Conservation (phyloP, 2,329 filamentous ascomycete genomes). For the Fusarium floridanum region DNA sequence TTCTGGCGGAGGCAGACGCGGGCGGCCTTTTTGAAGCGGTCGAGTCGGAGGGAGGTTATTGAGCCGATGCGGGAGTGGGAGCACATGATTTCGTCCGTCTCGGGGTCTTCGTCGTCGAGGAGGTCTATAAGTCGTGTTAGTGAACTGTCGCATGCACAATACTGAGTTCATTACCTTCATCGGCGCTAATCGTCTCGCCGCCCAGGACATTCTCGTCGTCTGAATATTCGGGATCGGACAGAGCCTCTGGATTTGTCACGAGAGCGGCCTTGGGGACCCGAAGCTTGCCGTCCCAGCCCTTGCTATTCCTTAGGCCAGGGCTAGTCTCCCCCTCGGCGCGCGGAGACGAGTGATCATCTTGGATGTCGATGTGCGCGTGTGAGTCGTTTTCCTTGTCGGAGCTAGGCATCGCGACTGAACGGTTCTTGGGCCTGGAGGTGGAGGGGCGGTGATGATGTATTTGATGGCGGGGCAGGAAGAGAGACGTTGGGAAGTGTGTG, state of each 20-base stretch:
- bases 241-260: conserved; percentile 82
- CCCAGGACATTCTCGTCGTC: conserved; percentile 76
- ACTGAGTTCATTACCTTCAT: conserved; percentile 73
- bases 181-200: conserved; percentile 81
- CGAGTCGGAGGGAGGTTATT: conserved; percentile 81
- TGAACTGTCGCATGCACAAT: conserved; percentile 21
- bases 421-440: conserved; percentile 8
- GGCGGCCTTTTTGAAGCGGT: conserved; percentile 81
- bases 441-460: conserved; percentile 25
- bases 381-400: conserved; percentile 54
- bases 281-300: conserved; percentile 88
- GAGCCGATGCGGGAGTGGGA: conserved; percentile 88
- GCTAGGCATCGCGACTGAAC: conserved; percentile 54
- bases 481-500: conserved; percentile 20
- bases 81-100: conserved; percentile 84
- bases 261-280: conserved; percentile 73
- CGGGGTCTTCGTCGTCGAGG: conserved; percentile 70
- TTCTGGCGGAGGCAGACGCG: conserved; percentile 95
- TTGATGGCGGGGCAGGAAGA: conserved; percentile 32
- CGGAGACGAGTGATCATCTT: conserved; percentile 57
- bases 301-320: conserved; percentile 68
- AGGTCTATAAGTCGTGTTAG: conserved; percentile 60
- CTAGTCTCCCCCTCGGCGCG: conserved; percentile 58
- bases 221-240: conserved; percentile 89
- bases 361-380: conserved; percentile 63